Conservation (phyloP, 2,329 filamentous ascomycete genomes). For the Dothistroma pini region DNA sequence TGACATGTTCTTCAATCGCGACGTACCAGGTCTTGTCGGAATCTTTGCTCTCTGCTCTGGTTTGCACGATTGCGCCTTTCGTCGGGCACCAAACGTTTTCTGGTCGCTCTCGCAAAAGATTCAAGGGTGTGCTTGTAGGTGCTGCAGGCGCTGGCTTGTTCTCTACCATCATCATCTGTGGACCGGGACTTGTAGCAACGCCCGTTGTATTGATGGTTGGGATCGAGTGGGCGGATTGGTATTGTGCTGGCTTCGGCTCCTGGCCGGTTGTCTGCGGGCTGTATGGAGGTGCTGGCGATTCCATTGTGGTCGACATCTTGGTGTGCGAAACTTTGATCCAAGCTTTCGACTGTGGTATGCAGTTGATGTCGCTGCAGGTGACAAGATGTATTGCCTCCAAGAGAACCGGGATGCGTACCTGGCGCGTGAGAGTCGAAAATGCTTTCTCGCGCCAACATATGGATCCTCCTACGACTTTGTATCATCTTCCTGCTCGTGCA, state of each 20-base stretch:
- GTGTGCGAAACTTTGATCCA: not conserved
- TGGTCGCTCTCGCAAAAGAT: slow-evolving; percentile 9
- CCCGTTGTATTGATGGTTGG: slow-evolving; percentile 2
- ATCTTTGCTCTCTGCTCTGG: slow-evolving; percentile 14
- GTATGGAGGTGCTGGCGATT: slow-evolving; percentile 5
- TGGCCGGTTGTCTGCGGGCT: not conserved
- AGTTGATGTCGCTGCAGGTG: not conserved
- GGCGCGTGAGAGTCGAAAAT: not conserved
- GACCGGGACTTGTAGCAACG: not conserved
- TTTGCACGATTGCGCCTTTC: slow-evolving; percentile 4
- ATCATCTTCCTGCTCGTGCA: not conserved
- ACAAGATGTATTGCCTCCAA: not conserved
- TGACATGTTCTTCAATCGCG: not conserved
- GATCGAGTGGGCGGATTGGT: slow-evolving; percentile 5
- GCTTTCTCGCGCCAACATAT: not conserved
- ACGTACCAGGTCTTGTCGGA: slow-evolving; percentile 13
- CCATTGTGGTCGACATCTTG: not conserved
- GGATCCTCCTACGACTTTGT: not conserved
- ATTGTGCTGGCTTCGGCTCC: slow-evolving; percentile 1
- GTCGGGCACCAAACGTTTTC: slow-evolving; percentile 10
- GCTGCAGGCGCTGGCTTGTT: slow-evolving; percentile 10
- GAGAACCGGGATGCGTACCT: not conserved
- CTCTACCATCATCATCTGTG: slow-evolving; percentile 12
- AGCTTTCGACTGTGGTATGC: not conserved
- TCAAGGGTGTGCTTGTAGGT: slow-evolving; percentile 4